Conservation (phyloP, 345 rosid genomes). For the Melaleuca quinquenervia region DNA sequence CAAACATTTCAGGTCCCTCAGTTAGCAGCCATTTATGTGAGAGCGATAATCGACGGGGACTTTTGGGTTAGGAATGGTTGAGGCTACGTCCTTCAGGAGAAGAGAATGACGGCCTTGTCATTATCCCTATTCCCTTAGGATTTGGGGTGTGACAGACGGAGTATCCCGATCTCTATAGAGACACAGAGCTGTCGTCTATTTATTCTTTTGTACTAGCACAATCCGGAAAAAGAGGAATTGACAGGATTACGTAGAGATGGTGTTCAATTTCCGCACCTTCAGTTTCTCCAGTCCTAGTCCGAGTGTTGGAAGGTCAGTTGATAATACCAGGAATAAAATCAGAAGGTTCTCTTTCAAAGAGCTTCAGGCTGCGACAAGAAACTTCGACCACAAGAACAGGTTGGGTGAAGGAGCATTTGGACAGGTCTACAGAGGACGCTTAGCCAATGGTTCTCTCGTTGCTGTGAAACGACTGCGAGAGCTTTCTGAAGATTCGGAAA, state of each 20-base stretch:
- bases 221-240: neutral
- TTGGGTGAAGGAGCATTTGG: neutral
- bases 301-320: neutral
- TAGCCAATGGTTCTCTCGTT: neutral
- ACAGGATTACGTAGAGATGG: neutral
- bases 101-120: too few species aligned
- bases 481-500: neutral
- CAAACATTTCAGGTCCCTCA: too few species aligned
- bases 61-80: too few species aligned
- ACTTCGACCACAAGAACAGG: rapidly evolving
- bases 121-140: too few species aligned
- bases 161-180: neutral
- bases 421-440: neutral
- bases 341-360: neutral
- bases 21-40: too few species aligned
- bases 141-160: too few species aligned
- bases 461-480: neutral
- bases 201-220: neutral
- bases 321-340: neutral
- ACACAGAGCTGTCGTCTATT: neutral
- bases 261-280: neutral
- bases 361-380: neutral
- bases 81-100: too few species aligned
- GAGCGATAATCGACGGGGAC: too few species aligned
- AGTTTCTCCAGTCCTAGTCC: neutral